These are phyloP conservation scores for Euphrasia confusa DNA, from an alignment of 257 asterid genomes.

Conservation along the genomic window DNA sequence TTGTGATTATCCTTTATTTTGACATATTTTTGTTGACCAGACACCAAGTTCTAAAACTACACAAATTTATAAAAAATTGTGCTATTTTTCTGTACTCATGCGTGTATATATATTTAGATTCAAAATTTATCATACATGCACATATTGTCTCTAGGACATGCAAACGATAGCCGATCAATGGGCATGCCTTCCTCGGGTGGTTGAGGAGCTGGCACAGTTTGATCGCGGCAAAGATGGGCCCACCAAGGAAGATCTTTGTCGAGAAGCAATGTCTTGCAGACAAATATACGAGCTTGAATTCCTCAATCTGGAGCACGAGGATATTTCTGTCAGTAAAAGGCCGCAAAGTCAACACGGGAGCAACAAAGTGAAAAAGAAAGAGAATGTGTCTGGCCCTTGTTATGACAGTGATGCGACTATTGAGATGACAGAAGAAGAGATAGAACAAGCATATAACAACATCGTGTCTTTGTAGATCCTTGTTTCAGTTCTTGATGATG, in stretches of 20 bases:
- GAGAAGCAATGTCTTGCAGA: conserved; percentile 60
- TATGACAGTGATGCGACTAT: conserved; percentile 78
- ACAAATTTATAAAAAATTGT: neutral
- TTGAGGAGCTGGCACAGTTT: conserved; percentile 65
- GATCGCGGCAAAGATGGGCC: conserved; percentile 24
- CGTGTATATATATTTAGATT: neutral
- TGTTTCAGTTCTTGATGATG: neutral
- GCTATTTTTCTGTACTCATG: neutral
- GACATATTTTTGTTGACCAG: neutral
- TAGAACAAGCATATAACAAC: conserved; percentile 55
- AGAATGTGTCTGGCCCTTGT: conserved; percentile 22
- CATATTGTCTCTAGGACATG: conserved; percentile 42
- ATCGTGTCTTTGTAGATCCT: conserved; percentile 33
- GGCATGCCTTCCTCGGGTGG: conserved; percentile 75
- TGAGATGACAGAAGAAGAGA: conserved; percentile 98
- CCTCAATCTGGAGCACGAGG: conserved; percentile 41
- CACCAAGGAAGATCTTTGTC: conserved; percentile 49
- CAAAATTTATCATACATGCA: neutral
- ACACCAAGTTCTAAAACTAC: neutral
- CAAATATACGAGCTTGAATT: conserved; percentile 69
- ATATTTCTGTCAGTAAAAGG: conserved; percentile 25
- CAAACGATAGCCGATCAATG: conserved; percentile 57
- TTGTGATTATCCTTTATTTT: neutral
- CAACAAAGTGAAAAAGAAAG: conserved; percentile 24
- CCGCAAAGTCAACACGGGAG: conserved; percentile 22